Percentiles rank a stretch among this genome's conserved stretches.
Evolutionary conservation across 495 filamentous ascomycete species (phyloP).

Genomic region (Penicillium fimorum): DNA sequence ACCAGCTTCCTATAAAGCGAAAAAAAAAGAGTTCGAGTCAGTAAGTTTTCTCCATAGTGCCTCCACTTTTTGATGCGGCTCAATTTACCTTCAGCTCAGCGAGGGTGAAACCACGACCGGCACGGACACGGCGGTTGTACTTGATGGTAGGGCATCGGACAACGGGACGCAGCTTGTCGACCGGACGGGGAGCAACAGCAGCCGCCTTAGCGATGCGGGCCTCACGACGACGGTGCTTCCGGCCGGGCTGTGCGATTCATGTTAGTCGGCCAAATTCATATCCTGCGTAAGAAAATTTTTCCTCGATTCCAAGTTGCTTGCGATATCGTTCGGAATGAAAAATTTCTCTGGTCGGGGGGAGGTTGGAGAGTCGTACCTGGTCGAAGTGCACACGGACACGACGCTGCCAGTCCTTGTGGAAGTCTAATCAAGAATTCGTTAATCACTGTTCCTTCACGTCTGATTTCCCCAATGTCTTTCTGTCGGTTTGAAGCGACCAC

Average conservation of each 20-base stretch:
- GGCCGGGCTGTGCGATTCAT: conserved; percentile 69
- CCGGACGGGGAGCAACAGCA: conserved; percentile 88
- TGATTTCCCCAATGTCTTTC: conserved; percentile 7
- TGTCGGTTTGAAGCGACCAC: conserved; percentile 4
- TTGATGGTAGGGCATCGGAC: conserved; percentile 93
- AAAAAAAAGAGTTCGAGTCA: conserved; percentile 18
- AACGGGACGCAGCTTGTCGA: conserved; percentile 94
- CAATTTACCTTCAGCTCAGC: conserved; percentile 89
- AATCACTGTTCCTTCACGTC: conserved; percentile 28
- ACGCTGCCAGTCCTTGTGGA: conserved; percentile 99
- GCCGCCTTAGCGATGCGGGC: conserved; percentile 90
- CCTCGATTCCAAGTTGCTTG: conserved; percentile 19
- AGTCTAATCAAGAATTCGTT: conserved; percentile 60
- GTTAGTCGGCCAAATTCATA: conserved; percentile 30
- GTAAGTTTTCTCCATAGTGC: conserved; percentile 7
- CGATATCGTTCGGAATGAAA: conserved; percentile 20
- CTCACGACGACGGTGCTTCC: conserved; percentile 86
- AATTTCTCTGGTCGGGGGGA: conserved; percentile 15
- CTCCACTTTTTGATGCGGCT: conserved; percentile 13
- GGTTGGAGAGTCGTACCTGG: conserved; percentile 68
- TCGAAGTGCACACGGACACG: conserved; percentile 98
- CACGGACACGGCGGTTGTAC: conserved; percentile 97
- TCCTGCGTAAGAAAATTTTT: conserved; percentile 17
- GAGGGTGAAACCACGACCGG: conserved; percentile 95
- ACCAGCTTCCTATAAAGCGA: conserved; percentile 71